Percentiles rank a stretch among this genome's conserved stretches.
These are phyloP conservation scores for Zopfia rhizophila DNA, from an alignment of 2,329 filamentous ascomycete species.

Conservation along the genomic window DNA sequence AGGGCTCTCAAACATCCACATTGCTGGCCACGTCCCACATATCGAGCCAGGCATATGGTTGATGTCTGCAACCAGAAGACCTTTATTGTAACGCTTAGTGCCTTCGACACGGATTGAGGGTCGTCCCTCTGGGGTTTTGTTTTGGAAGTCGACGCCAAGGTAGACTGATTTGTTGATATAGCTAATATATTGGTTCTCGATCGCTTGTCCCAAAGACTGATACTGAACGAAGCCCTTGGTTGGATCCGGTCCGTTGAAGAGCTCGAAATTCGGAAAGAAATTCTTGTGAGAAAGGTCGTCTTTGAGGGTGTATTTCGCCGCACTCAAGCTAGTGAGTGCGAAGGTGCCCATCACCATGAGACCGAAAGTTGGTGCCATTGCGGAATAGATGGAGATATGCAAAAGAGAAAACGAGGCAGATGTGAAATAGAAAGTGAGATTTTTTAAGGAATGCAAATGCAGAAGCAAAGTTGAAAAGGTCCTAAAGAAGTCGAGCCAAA, in stretches of 20 bases:
- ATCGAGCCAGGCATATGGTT: conserved; percentile 45
- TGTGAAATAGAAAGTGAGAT: too few species aligned
- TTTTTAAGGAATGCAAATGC: too few species aligned
- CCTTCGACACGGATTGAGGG: conserved; percentile 43
- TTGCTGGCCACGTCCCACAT: conserved; percentile 48
- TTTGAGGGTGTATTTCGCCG: conserved; percentile 32
- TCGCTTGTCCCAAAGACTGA: conserved; percentile 26
- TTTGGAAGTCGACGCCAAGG: conserved; percentile 56
- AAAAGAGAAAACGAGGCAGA: too few species aligned
- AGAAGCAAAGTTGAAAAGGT: too few species aligned
- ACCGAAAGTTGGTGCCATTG: neutral
- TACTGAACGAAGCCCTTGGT: conserved; percentile 46
- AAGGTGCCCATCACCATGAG: conserved; percentile 23
- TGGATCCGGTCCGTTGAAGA: conserved; percentile 41
- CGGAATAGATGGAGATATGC: too few species aligned
- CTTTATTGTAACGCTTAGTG: conserved; percentile 42
- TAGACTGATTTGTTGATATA: conserved; percentile 36
- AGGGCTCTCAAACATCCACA: conserved; percentile 41
- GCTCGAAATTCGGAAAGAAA: conserved; percentile 45
- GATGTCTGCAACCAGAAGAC: conserved; percentile 46
- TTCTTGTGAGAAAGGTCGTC: conserved; percentile 42
- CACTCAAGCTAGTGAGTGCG: neutral
- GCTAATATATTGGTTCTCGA: conserved; percentile 27
- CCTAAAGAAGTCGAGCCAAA: too few species aligned
- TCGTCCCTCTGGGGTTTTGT: conserved; percentile 36